Percentiles rank a stretch among this genome's conserved stretches.
Conservation (phyloP, 192 early-diverging fungal genomes). For the Gonapodya prolifera region DNA sequence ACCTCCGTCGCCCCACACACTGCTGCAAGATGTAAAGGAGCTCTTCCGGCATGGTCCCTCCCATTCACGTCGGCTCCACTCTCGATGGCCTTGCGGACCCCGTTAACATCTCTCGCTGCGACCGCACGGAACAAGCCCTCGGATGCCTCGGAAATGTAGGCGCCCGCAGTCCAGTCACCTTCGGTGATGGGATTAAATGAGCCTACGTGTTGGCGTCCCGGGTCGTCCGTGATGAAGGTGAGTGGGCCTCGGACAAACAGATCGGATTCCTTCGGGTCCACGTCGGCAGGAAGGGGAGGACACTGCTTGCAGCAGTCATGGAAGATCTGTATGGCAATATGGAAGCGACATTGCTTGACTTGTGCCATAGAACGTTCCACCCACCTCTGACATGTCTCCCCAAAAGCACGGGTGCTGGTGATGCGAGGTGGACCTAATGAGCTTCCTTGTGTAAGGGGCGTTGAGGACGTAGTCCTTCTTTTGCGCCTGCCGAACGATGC, state of each 20-base stretch:
- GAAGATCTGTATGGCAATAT: slow-evolving; percentile 1
- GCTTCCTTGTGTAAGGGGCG: slow-evolving; percentile 13
- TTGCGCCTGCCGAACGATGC: slow-evolving; percentile 8
- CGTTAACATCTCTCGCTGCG: slow-evolving; percentile 5
- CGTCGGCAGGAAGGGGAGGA: slow-evolving; percentile 10
- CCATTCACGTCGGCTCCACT: slow-evolving; percentile 7
- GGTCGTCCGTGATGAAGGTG: slow-evolving; percentile 16
- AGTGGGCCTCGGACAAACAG: slow-evolving; percentile 12
- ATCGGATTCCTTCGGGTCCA: slow-evolving; percentile 12
- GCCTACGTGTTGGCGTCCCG: slow-evolving; percentile 19
- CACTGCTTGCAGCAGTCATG: slow-evolving; percentile 16
- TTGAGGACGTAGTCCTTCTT: slow-evolving; percentile 18
- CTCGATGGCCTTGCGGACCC: not conserved
- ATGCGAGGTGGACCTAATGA: slow-evolving; percentile 5
- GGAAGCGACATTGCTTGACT: not conserved
- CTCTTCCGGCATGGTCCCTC: slow-evolving; percentile 17
- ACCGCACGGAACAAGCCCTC: slow-evolving; percentile 6
- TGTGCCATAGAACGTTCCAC: not conserved
- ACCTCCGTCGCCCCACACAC: slow-evolving; percentile 12
- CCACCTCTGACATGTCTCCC: slow-evolving; percentile 16
- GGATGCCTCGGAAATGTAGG: slow-evolving; percentile 8
- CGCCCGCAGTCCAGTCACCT: slow-evolving; percentile 15
- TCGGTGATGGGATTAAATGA: slow-evolving; percentile 23
- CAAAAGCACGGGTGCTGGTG: slow-evolving; percentile 20
- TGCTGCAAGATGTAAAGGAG: slow-evolving; percentile 11